Evolutionary conservation across 1,139 yeast species (phyloP), one percentile per base, ranked within the genome.

Genomic region (Waltiozyma sp.): DNA sequence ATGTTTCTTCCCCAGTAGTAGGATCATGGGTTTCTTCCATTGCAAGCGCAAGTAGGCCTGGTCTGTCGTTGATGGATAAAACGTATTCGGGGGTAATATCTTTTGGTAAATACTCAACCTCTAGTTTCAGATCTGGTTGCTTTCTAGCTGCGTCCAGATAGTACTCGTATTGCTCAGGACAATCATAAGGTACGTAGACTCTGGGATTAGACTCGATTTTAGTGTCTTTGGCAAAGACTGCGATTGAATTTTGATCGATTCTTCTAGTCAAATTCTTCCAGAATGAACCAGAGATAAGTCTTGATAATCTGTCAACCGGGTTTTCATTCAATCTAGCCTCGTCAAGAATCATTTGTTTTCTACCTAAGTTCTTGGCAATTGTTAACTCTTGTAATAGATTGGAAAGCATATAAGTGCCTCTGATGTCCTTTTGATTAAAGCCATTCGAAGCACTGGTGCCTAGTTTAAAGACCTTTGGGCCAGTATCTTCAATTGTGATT

Each of bases 381-480:
- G 96, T 87, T 51, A 89, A 69, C 62, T 89, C 96, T 64, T 89
- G 96, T 45, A 89, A 69, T 43, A 89, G 64, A 60, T 89, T 89
- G 1, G 95, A 83, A 43, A 89, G 68, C 91, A 85, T 85, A 58
- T 89, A 89, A 0, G 96, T 88, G 14, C 97, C 97, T 49, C 95
- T 68, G 43, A 89, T 72, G 44, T 81, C 86, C 39, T 75, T 72
- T 53, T 77, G 80, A 39, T 76, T 78, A 61, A 65, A 84, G 1
- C 96, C 96, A 52, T 80, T 76, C 2, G 95, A 85, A 58, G 84
- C 84, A 40, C 80, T 86, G 0, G 96, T 86, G 7, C 95, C 95
- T 37, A 88, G 68, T 50, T 78, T 72, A 49, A 87, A 67, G 15
- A 84, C 93, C 58, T 88, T 88, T n/a, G 96, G 96, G 0, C 96